Percentiles rank a stretch among this genome's conserved stretches.
These are phyloP conservation scores for Candida sp. DNA, from an alignment of 1,139 yeast species.

Conservation along the genomic window DNA sequence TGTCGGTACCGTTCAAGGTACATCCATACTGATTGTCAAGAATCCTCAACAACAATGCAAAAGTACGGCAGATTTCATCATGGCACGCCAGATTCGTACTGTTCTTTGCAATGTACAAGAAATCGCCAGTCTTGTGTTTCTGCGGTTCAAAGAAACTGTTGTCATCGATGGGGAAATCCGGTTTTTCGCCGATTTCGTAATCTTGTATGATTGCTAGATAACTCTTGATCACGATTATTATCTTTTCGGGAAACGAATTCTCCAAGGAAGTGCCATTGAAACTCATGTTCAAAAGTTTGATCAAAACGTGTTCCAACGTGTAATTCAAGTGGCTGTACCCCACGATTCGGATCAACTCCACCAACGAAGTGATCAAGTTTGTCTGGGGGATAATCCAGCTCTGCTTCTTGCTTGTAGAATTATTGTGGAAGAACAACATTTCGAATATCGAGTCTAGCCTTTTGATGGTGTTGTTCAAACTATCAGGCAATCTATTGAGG, in stretches of 20 bases:
- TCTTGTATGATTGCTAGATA: conserved; percentile 75
- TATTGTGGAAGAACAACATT: conserved; percentile 49
- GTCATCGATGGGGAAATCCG: conserved; percentile 78
- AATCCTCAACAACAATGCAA: conserved; percentile 59
- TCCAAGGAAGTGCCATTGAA: conserved; percentile 65
- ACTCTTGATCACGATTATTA: conserved; percentile 71
- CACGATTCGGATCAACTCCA: conserved; percentile 73
- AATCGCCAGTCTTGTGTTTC: conserved; percentile 22
- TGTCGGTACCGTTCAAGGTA: conserved; percentile 26
- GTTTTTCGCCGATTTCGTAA: conserved; percentile 56
- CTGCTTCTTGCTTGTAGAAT: conserved; percentile 56
- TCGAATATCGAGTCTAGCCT: conserved; percentile 54
- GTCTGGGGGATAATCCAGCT: conserved; percentile 75
- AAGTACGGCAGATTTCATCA: conserved; percentile 73
- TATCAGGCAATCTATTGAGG: conserved; percentile 83
- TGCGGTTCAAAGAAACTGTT: conserved; percentile 19
- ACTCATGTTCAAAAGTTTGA: conserved; percentile 60
- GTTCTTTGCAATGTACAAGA: conserved; percentile 42
- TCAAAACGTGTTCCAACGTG: conserved; percentile 75
- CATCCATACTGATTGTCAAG: conserved; percentile 70
- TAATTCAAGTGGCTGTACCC: conserved; percentile 84
- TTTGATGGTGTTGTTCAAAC: conserved; percentile 84
- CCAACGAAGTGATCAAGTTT: conserved; percentile 63
- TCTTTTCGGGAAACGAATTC: conserved; percentile 66
- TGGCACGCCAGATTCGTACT: conserved; percentile 60